Evolutionary conservation across 2,329 filamentous ascomycete genomes (phyloP).

Genomic region (Penicillium nordicum): DNA sequence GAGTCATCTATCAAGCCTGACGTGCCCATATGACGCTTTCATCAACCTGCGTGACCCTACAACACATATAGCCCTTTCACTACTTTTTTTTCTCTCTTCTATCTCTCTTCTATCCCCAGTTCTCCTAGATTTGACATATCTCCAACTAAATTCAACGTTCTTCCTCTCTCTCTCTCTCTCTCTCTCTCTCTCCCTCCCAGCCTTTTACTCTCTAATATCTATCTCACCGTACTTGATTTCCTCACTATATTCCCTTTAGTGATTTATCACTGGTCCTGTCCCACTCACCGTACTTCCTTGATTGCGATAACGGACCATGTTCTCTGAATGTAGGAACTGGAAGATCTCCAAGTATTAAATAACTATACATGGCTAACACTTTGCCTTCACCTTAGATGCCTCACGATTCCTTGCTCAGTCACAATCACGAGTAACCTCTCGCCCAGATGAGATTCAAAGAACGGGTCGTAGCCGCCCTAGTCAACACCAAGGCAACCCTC

Average conservation of each 20-base stretch:
- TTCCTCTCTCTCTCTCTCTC: neutral
- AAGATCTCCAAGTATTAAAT: constrained; percentile 4
- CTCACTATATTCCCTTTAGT: neutral
- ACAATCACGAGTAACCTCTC: constrained; percentile 81
- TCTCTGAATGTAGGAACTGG: constrained; percentile 76
- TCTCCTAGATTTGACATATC: constrained; percentile 4
- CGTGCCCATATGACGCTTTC: constrained; percentile 37
- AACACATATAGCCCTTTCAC: neutral
- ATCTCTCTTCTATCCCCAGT: neutral
- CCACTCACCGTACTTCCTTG: constrained; percentile 5
- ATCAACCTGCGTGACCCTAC: constrained; percentile 20
- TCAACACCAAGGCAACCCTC: constrained; percentile 45
- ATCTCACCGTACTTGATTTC: neutral
- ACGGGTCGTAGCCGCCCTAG: constrained; percentile 49
- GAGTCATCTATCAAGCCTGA: constrained; percentile 38
- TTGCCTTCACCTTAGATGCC: constrained; percentile 65
- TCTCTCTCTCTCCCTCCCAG: neutral
- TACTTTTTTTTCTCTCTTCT: neutral
- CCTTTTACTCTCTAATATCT: neutral
- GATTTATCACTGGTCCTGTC: neutral
- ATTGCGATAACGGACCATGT: constrained; percentile 54
- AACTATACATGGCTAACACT: constrained; percentile 1
- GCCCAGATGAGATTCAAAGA: constrained; percentile 52
- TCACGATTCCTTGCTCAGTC: constrained; percentile 95
- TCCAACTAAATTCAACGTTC: neutral